phyloP scores from a whole-genome alignment of 2,329 filamentous ascomycete species.

The Xylaria digitata region DNA sequence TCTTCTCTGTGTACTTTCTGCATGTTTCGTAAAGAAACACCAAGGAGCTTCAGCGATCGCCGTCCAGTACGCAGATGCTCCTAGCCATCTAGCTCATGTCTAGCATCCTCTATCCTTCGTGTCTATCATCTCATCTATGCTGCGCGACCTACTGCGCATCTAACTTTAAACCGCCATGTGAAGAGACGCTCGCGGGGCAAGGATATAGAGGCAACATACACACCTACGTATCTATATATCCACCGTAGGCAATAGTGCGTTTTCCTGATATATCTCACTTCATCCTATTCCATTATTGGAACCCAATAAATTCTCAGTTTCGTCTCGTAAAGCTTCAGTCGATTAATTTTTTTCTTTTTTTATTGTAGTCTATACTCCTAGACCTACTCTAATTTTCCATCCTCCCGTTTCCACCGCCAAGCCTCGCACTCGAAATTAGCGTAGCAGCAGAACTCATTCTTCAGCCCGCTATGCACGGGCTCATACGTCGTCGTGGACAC shows the following conservation, averaged over 20 bases:
- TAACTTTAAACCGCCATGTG: too few relatives aligned
- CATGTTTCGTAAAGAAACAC: not conserved
- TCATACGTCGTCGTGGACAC: conserved; percentile 74
- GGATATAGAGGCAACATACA: too few relatives aligned
- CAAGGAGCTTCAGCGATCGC: not conserved
- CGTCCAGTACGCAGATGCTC: not conserved
- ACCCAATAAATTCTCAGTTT: too few relatives aligned
- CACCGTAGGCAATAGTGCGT: too few relatives aligned
- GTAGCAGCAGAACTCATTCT: conserved; percentile 85
- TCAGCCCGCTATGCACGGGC: conserved; percentile 77
- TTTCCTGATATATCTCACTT: too few relatives aligned
- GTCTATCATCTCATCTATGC: too few relatives aligned
- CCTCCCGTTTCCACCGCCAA: conserved; percentile 55
- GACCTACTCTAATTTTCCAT: not conserved
- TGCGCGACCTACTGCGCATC: too few relatives aligned
- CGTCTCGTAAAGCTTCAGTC: not conserved
- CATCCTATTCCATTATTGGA: too few relatives aligned
- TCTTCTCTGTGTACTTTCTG: not conserved
- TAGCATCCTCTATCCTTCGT: not conserved
- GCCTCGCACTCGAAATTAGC: conserved; percentile 76
- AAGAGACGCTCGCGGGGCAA: too few relatives aligned
- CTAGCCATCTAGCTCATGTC: too few relatives aligned
- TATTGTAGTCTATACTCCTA: not conserved
- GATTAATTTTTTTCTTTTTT: not conserved
- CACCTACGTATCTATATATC: too few relatives aligned